Evolutionary conservation across 257 asterid species (phyloP).

Genomic region (Rehmannia glutinosa): DNA sequence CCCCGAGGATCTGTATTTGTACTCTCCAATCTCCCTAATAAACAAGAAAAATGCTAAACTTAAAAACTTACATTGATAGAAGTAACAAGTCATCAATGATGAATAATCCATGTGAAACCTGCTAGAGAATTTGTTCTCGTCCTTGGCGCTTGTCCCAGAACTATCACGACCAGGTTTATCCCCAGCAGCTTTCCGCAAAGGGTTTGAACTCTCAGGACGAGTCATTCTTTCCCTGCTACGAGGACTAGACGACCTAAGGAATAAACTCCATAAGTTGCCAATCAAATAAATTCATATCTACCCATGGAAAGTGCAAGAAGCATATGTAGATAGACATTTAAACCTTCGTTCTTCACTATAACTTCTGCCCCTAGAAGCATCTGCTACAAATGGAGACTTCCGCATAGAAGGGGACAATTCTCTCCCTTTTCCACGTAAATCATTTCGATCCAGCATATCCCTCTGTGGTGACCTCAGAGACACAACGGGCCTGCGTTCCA

Average conservation of each 20-base stretch:
- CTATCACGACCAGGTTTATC: conserved; percentile 36
- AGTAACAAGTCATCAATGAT: not conserved
- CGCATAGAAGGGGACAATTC: conserved; percentile 31
- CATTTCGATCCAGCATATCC: conserved; percentile 39
- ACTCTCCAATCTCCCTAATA: conserved; percentile 41
- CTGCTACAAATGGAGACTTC: conserved; percentile 45
- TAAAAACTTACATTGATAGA: conserved; percentile 9
- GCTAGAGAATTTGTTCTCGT: conserved; percentile 25
- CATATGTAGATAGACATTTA: not conserved
- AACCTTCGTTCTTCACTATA: conserved; percentile 48
- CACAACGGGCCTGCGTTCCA: conserved; percentile 38
- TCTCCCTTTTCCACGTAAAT: conserved; percentile 32
- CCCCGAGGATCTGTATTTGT: conserved; percentile 32
- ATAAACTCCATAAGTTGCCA: conserved; percentile 7
- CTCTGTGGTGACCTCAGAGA: conserved; percentile 64
- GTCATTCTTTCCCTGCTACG: conserved; percentile 33
- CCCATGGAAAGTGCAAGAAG: conserved; percentile 15
- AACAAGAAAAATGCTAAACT: conserved; percentile 12
- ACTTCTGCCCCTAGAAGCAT: conserved; percentile 42
- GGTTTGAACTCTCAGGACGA: conserved; percentile 35
- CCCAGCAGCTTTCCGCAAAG: conserved; percentile 33
- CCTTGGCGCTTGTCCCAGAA: conserved; percentile 41
- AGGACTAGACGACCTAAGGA: conserved; percentile 50
- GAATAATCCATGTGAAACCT: conserved; percentile 32
- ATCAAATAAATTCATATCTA: not conserved